Evolutionary conservation across 495 filamentous ascomycete genomes (phyloP).

Genomic region (Apodospora peruviana): DNA sequence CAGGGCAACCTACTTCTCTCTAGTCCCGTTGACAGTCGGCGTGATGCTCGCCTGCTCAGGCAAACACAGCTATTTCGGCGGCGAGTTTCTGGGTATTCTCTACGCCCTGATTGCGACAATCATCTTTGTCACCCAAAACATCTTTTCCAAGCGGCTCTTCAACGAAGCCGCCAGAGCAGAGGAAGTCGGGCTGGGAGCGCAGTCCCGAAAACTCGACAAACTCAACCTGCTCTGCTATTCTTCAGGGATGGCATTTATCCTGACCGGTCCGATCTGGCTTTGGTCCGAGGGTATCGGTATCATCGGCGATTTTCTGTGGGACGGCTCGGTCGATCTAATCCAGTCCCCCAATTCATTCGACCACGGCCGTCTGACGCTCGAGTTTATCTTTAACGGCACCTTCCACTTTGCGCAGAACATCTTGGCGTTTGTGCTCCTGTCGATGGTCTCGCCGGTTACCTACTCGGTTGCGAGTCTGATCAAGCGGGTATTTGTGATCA

Average conservation of each 20-base stretch:
- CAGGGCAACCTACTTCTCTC: slow-evolving; percentile 80
- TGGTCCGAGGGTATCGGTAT: slow-evolving; percentile 80
- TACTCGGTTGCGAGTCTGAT: slow-evolving; percentile 94
- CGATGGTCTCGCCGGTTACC: slow-evolving; percentile 89
- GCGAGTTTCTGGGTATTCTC: slow-evolving; percentile 80
- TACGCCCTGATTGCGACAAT: slow-evolving; percentile 82
- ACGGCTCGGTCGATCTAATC: slow-evolving; percentile 55
- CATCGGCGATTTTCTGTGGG: slow-evolving; percentile 65
- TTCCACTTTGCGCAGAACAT: slow-evolving; percentile 98
- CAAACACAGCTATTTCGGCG: slow-evolving; percentile 57
- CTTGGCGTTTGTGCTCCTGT: slow-evolving; percentile 84
- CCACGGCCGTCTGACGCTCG: slow-evolving; percentile 69
- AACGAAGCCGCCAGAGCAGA: slow-evolving; percentile 85
- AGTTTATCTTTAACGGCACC: slow-evolving; percentile 94
- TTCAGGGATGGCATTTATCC: slow-evolving; percentile 79
- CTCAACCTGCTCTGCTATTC: slow-evolving; percentile 96
- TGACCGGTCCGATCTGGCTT: slow-evolving; percentile 92
- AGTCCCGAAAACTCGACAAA: slow-evolving; percentile 81
- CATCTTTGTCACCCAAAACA: slow-evolving; percentile 98
- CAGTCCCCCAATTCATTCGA: slow-evolving; percentile 64
- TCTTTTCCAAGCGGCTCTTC: slow-evolving; percentile 98
- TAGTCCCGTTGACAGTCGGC: slow-evolving; percentile 84
- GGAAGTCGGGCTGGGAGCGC: slow-evolving; percentile 53
- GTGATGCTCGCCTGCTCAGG: slow-evolving; percentile 95
- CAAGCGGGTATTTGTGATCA: slow-evolving; percentile 95